Percentiles rank a stretch among this genome's conserved stretches.
Conservation (phyloP, 164 flowering plant genomes). For the Hamamelis virginiana region DNA sequence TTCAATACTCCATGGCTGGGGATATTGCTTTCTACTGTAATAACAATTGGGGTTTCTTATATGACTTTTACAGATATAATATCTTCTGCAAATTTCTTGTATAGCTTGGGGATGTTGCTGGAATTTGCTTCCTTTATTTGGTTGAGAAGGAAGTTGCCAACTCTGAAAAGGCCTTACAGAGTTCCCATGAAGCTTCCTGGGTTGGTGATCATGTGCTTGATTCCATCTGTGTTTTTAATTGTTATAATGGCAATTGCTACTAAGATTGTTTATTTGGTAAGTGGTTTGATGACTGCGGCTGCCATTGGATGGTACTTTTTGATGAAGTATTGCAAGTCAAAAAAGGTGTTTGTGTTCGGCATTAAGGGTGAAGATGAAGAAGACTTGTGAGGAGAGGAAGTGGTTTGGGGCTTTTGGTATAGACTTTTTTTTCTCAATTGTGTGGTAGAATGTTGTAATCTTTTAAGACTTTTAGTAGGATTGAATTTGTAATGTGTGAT, state of each 20-base stretch:
- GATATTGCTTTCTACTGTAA: conserved; percentile 39
- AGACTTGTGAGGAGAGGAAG: not conserved
- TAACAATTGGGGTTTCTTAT: conserved; percentile 42
- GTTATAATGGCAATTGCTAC: conserved; percentile 41
- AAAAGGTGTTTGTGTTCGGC: conserved; percentile 29
- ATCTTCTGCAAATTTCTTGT: conserved; percentile 55
- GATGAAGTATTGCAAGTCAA: conserved; percentile 40
- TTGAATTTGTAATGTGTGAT: too few relatives aligned
- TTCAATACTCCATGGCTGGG: conserved; percentile 67
- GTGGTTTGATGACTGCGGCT: conserved; percentile 50
- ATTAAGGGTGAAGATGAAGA: not conserved
- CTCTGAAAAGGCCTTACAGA: conserved; percentile 41
- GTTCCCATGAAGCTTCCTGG: conserved; percentile 43
- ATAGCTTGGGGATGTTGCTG: conserved; percentile 59
- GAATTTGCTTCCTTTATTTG: conserved; percentile 59
- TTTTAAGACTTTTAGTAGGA: too few relatives aligned
- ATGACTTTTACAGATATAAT: conserved; percentile 43
- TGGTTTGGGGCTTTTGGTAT: too few relatives aligned
- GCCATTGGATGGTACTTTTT: conserved; percentile 48
- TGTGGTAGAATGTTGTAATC: too few relatives aligned
- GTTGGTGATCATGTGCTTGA: conserved; percentile 45
- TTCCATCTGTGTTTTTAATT: conserved; percentile 51
- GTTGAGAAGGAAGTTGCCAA: conserved; percentile 47
- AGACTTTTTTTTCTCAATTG: too few relatives aligned
- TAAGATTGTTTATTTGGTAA: conserved; percentile 36